Conservation (phyloP, 495 filamentous ascomycete species). For the Annulohypoxylon bovei region DNA sequence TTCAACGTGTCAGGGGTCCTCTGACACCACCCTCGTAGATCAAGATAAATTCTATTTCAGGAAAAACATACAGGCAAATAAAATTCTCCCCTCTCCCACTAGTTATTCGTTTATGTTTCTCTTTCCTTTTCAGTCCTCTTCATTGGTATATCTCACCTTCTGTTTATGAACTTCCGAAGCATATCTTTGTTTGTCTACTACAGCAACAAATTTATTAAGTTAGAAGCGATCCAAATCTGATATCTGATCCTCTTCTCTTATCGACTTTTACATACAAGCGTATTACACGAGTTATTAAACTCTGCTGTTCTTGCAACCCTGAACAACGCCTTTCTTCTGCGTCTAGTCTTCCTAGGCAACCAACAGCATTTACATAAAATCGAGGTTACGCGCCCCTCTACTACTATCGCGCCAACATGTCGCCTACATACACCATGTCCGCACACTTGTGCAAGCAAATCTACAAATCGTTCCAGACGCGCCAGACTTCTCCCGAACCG, state of each 20-base stretch:
- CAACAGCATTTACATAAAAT: not conserved
- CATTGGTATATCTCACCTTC: not conserved
- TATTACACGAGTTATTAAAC: not conserved
- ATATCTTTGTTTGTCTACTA: slow-evolving; percentile 2
- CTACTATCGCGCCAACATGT: slow-evolving; percentile 47
- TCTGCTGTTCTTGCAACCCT: not conserved
- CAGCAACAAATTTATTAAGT: slow-evolving; percentile 11
- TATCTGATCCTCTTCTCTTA: not conserved
- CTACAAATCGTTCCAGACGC: slow-evolving; percentile 58
- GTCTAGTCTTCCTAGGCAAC: not conserved
- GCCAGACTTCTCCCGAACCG: slow-evolving; percentile 49
- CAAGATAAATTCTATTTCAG: slow-evolving; percentile 32
- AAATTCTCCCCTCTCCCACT: slow-evolving; percentile 25
- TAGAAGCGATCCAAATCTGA: not conserved
- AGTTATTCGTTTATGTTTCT: slow-evolving; percentile 10
- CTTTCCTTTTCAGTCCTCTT: slow-evolving; percentile 3
- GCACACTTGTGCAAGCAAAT: slow-evolving; percentile 64
- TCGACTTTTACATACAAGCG: slow-evolving; percentile 16
- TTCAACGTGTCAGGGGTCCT: slow-evolving; percentile 7
- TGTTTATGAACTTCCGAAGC: slow-evolving; percentile 8
- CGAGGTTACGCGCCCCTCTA: slow-evolving; percentile 21
- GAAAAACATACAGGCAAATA: slow-evolving; percentile 29
- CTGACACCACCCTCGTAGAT: slow-evolving; percentile 11
- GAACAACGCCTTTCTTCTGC: not conserved
- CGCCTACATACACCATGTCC: slow-evolving; percentile 63